Evolutionary conservation across 2,329 filamentous ascomycete genomes (phyloP).

Genomic region (Ceratocystis alfenasii): DNA sequence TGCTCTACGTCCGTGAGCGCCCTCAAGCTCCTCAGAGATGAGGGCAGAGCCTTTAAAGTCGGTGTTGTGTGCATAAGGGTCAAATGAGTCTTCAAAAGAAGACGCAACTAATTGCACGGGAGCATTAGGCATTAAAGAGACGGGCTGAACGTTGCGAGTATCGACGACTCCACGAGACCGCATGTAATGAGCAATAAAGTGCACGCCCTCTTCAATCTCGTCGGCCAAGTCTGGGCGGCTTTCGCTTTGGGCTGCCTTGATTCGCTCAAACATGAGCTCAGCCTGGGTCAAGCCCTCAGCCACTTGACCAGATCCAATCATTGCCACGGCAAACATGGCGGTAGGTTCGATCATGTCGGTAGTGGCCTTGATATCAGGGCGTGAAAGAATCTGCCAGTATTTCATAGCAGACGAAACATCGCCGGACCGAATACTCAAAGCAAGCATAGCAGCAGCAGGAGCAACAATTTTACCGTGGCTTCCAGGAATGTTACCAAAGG

Average conservation of each 20-base stretch:
- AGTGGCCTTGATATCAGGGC: slow-evolving; percentile 47
- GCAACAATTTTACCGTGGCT: slow-evolving; percentile 40
- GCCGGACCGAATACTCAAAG: slow-evolving; percentile 72
- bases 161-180: slow-evolving; percentile 42
- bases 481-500: slow-evolving; percentile 48
- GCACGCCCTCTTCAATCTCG: slow-evolving; percentile 76
- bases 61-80: slow-evolving; percentile 80
- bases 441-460: slow-evolving; percentile 69
- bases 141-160: slow-evolving; percentile 40
- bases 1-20: slow-evolving; percentile 58
- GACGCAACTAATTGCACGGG: slow-evolving; percentile 33
- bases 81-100: slow-evolving; percentile 64
- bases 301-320: slow-evolving; percentile 75
- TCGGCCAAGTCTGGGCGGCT: slow-evolving; percentile 48
- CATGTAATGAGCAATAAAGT: slow-evolving; percentile 54
- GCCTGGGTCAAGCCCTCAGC: slow-evolving; percentile 69
- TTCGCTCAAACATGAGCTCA: slow-evolving; percentile 75
- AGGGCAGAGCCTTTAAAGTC: slow-evolving; percentile 88
- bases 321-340: slow-evolving; percentile 77
- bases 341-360: slow-evolving; percentile 70
- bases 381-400: slow-evolving; percentile 67
- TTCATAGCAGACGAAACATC: slow-evolving; percentile 64
- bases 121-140: slow-evolving; percentile 12
- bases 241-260: slow-evolving; percentile 46
- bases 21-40: slow-evolving; percentile 83